Percentiles rank a stretch among this genome's conserved stretches.
These are phyloP conservation scores for Lasiodiplodia hormozganensis DNA, from an alignment of 2,329 filamentous ascomycete species.

Conservation along the genomic window DNA sequence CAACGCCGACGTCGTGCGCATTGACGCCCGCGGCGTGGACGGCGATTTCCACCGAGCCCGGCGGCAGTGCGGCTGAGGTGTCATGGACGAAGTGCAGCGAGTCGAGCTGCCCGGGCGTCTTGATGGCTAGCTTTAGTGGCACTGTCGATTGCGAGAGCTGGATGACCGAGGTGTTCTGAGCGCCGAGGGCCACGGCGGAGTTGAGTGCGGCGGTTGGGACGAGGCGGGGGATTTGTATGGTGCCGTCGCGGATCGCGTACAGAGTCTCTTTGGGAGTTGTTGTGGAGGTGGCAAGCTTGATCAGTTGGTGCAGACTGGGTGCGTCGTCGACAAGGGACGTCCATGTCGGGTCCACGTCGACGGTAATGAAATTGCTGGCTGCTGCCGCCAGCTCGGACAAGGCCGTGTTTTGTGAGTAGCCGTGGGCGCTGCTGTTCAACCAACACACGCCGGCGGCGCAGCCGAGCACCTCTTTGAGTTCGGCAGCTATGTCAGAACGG, in stretches of 20 bases:
- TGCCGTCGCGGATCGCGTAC: background rate
- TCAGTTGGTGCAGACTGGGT: background rate
- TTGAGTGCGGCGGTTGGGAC: background rate
- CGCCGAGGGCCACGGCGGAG: background rate
- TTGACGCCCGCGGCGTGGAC: slow-evolving; percentile 23
- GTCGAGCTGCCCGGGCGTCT: slow-evolving; percentile 4
- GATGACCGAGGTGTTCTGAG: background rate
- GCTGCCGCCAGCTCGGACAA: background rate
- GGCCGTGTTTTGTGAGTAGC: background rate
- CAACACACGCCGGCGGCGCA: background rate
- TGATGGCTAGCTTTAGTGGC: background rate
- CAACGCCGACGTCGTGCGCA: slow-evolving; percentile 29
- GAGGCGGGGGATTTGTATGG: slow-evolving; percentile 4
- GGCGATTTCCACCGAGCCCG: slow-evolving; percentile 40
- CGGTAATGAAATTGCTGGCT: background rate
- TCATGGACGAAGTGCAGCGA: slow-evolving; percentile 4
- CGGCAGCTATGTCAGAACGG: background rate
- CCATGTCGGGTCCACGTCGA: background rate
- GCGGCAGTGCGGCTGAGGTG: slow-evolving; percentile 32
- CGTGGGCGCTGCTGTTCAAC: background rate
- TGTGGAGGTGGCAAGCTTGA: background rate
- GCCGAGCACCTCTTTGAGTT: background rate
- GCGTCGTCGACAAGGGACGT: background rate
- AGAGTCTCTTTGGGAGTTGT: background rate
- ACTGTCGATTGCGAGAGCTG: background rate